phyloP scores from a whole-genome alignment of 2,329 filamentous ascomycete species.

The Aspergillus sp. region DNA sequence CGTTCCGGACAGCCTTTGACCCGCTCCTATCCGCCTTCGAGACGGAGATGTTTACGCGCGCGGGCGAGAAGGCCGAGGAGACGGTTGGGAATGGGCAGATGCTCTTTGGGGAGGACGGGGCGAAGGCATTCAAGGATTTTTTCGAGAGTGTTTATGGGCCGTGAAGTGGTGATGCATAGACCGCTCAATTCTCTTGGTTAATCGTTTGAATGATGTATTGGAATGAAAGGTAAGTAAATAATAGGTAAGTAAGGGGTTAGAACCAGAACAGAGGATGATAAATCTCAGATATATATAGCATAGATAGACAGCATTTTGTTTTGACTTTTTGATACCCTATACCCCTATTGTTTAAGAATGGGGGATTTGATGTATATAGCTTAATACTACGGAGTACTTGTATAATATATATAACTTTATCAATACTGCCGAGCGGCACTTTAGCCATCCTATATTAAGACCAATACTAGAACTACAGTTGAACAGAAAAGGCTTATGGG shows the following conservation, averaged over 20 bases:
- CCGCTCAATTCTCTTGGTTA: neutral
- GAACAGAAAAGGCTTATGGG: neutral
- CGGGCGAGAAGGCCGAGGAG: slow-evolving; percentile 8
- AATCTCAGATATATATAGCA: too few species aligned
- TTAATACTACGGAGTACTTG: too few species aligned
- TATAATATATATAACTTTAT: too few species aligned
- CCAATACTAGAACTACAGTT: too few species aligned
- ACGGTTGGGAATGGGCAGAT: slow-evolving; percentile 5
- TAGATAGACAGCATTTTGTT: too few species aligned
- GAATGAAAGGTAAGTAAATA: neutral
- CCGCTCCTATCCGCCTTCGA: slow-evolving; percentile 12
- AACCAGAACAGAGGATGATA: too few species aligned
- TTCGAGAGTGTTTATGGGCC: neutral
- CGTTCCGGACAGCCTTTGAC: neutral
- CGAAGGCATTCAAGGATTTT: slow-evolving; percentile 2
- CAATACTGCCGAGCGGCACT: too few species aligned
- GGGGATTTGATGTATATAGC: too few species aligned
- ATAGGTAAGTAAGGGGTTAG: neutral
- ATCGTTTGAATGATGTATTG: neutral
- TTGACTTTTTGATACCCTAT: too few species aligned
- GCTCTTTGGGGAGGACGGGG: slow-evolving; percentile 11
- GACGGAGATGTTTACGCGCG: neutral
- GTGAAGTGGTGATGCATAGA: neutral
- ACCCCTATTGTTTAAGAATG: too few species aligned
- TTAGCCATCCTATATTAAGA: too few species aligned